Conservation (phyloP, 495 filamentous ascomycete genomes). For the Chaetomidium leptoderma region DNA sequence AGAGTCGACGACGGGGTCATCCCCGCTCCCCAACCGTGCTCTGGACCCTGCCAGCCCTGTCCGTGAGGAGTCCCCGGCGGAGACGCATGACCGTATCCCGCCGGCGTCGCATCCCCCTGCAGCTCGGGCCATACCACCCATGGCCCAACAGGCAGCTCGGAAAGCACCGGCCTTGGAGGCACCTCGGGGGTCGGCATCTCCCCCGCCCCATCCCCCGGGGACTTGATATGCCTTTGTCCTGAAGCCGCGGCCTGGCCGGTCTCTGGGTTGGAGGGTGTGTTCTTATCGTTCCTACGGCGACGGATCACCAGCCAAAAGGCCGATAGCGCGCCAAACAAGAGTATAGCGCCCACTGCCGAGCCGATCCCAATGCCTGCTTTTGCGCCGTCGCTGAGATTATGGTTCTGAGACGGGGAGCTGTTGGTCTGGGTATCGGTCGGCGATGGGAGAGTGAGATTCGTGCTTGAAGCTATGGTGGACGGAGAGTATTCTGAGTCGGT, state of each 20-base stretch:
- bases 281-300: constrained; percentile 9
- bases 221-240: too few species aligned
- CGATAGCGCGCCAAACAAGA: constrained; percentile 18
- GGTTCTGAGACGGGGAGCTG: neutral
- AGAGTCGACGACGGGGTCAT: too few species aligned
- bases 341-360: constrained; percentile 9
- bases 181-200: constrained; percentile 10
- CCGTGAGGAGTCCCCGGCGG: neutral
- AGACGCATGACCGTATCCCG: neutral
- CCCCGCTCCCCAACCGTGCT: neutral
- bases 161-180: neutral
- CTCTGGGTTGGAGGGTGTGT: neutral
- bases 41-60: neutral
- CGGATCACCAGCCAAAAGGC: constrained; percentile 15
- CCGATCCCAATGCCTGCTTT: constrained; percentile 27
- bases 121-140: neutral
- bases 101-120: neutral
- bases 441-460: neutral
- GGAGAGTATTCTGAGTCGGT: neutral
- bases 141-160: neutral
- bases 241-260: neutral
- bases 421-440: neutral
- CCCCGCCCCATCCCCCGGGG: neutral
- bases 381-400: constrained; percentile 14
- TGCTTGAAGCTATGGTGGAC: neutral